Percentiles rank a stretch among this genome's conserved stretches.
These are phyloP conservation scores for Encephalitozoon intestinalis DNA, from an alignment of 371 early-diverging fungal genomes.

Conservation along the genomic window DNA sequence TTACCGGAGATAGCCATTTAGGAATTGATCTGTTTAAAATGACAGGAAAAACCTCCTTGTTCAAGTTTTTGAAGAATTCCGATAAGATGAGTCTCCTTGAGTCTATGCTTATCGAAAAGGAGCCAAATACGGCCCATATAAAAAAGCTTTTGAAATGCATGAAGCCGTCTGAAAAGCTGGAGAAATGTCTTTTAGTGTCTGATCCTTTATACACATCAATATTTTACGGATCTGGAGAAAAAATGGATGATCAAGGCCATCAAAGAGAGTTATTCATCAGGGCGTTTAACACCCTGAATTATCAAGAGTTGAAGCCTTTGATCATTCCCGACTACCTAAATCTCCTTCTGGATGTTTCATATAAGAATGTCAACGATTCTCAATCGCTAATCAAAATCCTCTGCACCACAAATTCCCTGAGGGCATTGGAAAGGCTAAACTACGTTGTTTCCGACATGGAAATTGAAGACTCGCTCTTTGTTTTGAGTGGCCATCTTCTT, in stretches of 20 bases:
- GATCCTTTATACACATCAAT: neutral
- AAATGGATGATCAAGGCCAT: neutral
- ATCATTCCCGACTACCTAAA: neutral
- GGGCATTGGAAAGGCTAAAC: conserved; percentile 5
- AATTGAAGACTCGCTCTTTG: neutral
- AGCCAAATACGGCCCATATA: neutral
- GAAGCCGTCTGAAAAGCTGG: neutral
- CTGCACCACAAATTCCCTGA: neutral
- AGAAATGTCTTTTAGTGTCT: neutral
- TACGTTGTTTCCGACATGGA: neutral
- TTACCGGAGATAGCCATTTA: neutral
- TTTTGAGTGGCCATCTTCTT: neutral
- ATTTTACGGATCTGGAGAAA: neutral
- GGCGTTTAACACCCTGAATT: conserved; percentile 3
- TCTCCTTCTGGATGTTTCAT: conserved; percentile 13
- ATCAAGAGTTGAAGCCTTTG: neutral
- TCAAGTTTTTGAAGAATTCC: neutral
- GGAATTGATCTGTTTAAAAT: neutral
- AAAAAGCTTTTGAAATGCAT: neutral
- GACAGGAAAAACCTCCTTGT: neutral
- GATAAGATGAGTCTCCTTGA: neutral
- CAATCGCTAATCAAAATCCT: neutral
- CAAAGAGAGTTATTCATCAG: neutral
- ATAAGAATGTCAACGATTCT: conserved; percentile 16
- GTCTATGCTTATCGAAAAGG: neutral